These are phyloP conservation scores for Leccinum truebloodii DNA, from an alignment of 768 basidiomycete genomes.

Conservation along the genomic window DNA sequence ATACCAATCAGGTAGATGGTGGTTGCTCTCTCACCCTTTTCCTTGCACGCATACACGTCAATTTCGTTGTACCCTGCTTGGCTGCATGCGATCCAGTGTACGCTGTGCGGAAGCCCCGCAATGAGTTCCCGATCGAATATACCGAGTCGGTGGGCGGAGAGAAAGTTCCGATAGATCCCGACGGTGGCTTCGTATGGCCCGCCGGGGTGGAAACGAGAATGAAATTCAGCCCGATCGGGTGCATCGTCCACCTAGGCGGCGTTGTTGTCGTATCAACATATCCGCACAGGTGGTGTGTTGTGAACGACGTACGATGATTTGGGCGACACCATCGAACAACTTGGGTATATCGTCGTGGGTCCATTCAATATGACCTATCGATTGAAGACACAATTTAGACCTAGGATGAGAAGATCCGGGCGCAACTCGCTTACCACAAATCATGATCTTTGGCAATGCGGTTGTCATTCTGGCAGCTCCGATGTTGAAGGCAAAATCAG, in stretches of 20 bases:
- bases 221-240: constrained; percentile 46
- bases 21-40: constrained; percentile 64
- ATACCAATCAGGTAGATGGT: too few relatives aligned
- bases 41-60: constrained; percentile 71
- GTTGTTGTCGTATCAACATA: too few relatives aligned
- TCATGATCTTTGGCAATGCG: constrained; percentile 28
- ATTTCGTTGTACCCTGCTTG: constrained; percentile 88
- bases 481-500: background rate
- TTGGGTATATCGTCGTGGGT: constrained; percentile 67
- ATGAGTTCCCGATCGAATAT: constrained; percentile 55
- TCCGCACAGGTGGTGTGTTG: background rate
- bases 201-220: constrained; percentile 40
- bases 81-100: constrained; percentile 86
- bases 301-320: constrained; percentile 64
- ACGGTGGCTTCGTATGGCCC: constrained; percentile 51
- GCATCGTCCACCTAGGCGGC: constrained; percentile 39
- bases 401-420: background rate
- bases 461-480: constrained; percentile 5
- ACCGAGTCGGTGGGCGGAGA: constrained; percentile 45
- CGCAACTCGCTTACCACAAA: constrained; percentile 25
- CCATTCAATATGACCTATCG: constrained; percentile 68
- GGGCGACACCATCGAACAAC: constrained; percentile 64
- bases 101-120: constrained; percentile 54
- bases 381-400: background rate
- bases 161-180: constrained; percentile 52